Evolutionary conservation across 2,329 filamentous ascomycete genomes (phyloP).

Genomic region (Fusarium brevicatenulatum): DNA sequence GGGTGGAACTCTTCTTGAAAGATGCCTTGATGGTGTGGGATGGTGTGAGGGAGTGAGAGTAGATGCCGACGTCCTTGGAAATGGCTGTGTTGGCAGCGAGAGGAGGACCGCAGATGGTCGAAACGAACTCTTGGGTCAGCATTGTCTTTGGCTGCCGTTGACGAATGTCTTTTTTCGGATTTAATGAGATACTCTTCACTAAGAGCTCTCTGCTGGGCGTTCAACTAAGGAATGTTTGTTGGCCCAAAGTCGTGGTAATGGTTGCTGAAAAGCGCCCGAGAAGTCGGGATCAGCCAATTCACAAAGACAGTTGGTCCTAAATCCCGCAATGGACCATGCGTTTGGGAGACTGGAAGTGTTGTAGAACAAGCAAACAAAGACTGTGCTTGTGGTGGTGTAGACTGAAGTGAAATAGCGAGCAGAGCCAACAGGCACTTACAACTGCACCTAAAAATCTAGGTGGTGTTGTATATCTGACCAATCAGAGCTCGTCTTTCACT

Average conservation of each 20-base stretch:
- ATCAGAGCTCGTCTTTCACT: background rate
- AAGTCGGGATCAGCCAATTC: slow-evolving; percentile 8
- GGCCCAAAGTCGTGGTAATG: slow-evolving; percentile 1
- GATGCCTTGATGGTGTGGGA: slow-evolving; percentile 76
- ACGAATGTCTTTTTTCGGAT: background rate
- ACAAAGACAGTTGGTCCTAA: slow-evolving; percentile 8
- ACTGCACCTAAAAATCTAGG: background rate
- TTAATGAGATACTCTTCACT: background rate
- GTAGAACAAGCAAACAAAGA: slow-evolving; percentile 29
- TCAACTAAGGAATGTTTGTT: slow-evolving; percentile 30
- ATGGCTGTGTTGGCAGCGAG: slow-evolving; percentile 70
- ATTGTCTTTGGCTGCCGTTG: slow-evolving; percentile 50
- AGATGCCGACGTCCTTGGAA: slow-evolving; percentile 85
- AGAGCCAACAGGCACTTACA: slow-evolving; percentile 27
- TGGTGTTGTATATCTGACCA: slow-evolving; percentile 8
- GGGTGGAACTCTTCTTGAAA: slow-evolving; percentile 93
- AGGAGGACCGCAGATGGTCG: slow-evolving; percentile 66
- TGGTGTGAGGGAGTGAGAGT: slow-evolving; percentile 84
- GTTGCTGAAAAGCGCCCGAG: background rate
- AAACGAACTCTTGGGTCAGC: slow-evolving; percentile 70
- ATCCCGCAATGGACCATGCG: background rate
- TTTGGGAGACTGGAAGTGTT: slow-evolving; percentile 9
- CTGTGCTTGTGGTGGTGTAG: background rate
- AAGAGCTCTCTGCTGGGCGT: slow-evolving; percentile 3
- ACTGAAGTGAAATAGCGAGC: background rate